Conservation (phyloP, 371 early-diverging fungal genomes). For the Mortierella sp. region DNA sequence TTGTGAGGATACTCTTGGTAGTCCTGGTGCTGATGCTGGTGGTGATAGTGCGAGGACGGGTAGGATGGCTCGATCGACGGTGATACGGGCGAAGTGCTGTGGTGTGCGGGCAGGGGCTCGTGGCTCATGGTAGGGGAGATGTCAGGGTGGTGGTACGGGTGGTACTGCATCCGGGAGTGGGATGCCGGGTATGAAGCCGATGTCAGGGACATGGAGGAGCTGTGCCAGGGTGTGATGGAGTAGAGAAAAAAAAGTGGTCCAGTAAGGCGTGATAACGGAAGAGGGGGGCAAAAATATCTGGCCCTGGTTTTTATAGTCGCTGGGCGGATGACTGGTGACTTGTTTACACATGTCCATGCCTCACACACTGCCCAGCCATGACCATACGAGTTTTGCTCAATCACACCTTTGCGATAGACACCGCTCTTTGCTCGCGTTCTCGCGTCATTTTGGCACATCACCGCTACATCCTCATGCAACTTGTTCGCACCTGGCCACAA, state of each 20-base stretch:
- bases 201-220: slow-evolving; percentile 16
- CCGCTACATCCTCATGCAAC: background rate
- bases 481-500: no score
- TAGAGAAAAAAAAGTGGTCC: background rate
- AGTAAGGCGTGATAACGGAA: background rate
- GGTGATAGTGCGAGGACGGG: slow-evolving; percentile 13
- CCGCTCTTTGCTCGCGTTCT: slow-evolving; percentile 11
- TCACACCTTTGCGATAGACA: background rate
- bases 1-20: no score
- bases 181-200: slow-evolving; percentile 17
- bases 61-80: slow-evolving; percentile 25
- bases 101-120: slow-evolving; percentile 15
- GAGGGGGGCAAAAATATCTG: slow-evolving; percentile 2
- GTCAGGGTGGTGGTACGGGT: slow-evolving; percentile 12
- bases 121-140: slow-evolving; percentile 25
- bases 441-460: slow-evolving; percentile 32
- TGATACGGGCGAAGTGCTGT: slow-evolving; percentile 7
- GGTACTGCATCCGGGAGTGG: slow-evolving; percentile 20
- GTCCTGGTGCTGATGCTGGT: slow-evolving; percentile 21
- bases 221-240: background rate
- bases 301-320: slow-evolving; percentile 9
- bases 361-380: no score
- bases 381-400: background rate
- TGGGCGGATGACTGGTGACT: no score
- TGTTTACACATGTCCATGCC: no score